These are phyloP conservation scores for Pseudocercospora eumusae DNA, from an alignment of 2,329 filamentous ascomycete genomes.

Conservation along the genomic window DNA sequence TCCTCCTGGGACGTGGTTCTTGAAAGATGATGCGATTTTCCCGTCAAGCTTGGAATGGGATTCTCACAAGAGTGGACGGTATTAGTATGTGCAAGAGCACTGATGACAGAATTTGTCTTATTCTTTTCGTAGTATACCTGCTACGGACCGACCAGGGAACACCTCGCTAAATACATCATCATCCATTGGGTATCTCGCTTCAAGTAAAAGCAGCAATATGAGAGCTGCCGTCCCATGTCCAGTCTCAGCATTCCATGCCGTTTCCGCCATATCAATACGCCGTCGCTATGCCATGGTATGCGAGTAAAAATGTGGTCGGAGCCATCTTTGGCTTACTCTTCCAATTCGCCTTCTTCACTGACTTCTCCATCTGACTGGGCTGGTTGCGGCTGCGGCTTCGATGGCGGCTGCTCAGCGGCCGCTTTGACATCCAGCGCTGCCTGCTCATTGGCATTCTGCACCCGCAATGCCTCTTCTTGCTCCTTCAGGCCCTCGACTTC, in stretches of 20 bases:
- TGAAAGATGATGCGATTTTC: background rate
- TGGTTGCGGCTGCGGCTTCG: constrained; percentile 13
- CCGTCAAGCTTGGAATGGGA: too few relatives aligned
- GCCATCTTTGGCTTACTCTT: constrained; percentile 41
- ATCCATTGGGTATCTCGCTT: constrained; percentile 7
- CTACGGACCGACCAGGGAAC: background rate
- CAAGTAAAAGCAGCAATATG: background rate
- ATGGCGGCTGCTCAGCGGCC: constrained; percentile 6
- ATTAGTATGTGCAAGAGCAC: background rate
- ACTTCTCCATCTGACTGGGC: constrained; percentile 35
- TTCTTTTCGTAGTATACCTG: background rate
- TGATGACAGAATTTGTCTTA: background rate
- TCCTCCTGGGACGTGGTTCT: background rate
- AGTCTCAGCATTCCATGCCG: background rate
- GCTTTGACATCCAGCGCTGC: constrained; percentile 28
- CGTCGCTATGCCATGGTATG: background rate
- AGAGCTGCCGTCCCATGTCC: background rate
- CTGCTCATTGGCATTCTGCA: constrained; percentile 34
- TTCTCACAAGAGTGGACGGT: background rate
- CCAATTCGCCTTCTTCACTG: constrained; percentile 52
- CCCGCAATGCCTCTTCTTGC: constrained; percentile 33
- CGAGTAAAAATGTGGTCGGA: background rate
- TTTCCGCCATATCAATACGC: background rate
- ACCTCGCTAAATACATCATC: background rate
- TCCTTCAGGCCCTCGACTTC: constrained; percentile 22